Base-by-base conservation (phyloP, 345 rosid species). In the Eucalyptus polybractea region DNA sequence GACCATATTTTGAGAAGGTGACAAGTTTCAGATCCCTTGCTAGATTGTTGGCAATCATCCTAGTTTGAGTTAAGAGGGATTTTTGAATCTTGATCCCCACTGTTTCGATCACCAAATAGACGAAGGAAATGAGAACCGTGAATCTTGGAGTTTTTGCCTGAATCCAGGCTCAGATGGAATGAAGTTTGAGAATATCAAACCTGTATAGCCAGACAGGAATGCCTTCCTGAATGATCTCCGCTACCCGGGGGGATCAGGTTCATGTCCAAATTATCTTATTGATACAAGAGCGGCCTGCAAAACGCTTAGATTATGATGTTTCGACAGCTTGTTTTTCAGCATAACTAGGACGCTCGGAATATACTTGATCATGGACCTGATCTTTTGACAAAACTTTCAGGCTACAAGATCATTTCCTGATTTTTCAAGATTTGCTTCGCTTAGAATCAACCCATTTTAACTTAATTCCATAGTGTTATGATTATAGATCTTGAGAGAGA, bases 11-110 rank as follows among this genome's bases (percentile, higher is more conserved):
- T 40, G 85, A 21, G 85, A 85, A n/a, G 10, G 90, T 81, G 14
- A 87, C 49, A 53, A 92, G 87, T 81, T 93, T 90, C 91, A 89
- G 89, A 15, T 92, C 92, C 81, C 87, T 91, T 22, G 94, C 93
- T 21, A 93, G 72, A 17, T 83, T 90, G 80, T 91, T 92, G 88
- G 93, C 93, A 33, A 93, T 91, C 53, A 89, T 89, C 85, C 94
- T 91, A 72, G 93, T 91, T 86, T 89, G 94, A 60, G 93, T 89
- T 8, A 90, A 91, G 87, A 31, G 91, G 92, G 90, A 88, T 76
- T 88, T 60, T 90, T 33, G 90, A 27, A 76, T 92, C 95, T 90
- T 93, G 93, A 62, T 93, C 95, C 72, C 94, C 92, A 53, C 90
- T 91, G 89, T 87, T 88, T 87, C 9, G 16, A 40, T 12, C 50